Conservation (phyloP, 441 rosid genomes). For the Cnidoscolus chayamansa region DNA sequence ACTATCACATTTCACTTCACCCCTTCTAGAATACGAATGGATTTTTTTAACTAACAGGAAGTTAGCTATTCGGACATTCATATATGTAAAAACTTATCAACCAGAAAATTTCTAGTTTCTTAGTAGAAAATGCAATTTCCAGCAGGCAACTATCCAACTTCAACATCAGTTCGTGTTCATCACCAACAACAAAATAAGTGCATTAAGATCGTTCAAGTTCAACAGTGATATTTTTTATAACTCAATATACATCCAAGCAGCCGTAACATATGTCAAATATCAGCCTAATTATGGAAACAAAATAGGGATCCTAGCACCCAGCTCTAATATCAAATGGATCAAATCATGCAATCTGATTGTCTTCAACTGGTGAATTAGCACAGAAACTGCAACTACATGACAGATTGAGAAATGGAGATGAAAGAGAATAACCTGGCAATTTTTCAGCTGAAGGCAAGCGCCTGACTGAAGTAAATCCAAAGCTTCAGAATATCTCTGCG, state of each 20-base stretch:
- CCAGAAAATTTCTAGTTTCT: not conserved
- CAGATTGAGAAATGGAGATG: not conserved
- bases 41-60: not conserved
- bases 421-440: constrained; percentile 58
- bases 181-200: not conserved
- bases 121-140: not conserved
- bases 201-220: not conserved
- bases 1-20: not conserved
- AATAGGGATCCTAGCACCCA: not conserved
- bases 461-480: constrained; percentile 77
- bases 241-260: not conserved
- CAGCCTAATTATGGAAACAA: not conserved
- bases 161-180: not conserved
- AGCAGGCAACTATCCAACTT: constrained; percentile 1
- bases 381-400: not conserved
- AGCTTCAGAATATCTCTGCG: constrained; percentile 83
- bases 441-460: constrained; percentile 70
- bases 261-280: constrained; percentile 2
- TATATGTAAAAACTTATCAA: not conserved
- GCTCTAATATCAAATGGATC: not conserved
- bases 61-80: not conserved
- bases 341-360: not conserved
- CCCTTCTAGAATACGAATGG: not conserved
- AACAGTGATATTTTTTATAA: not conserved
- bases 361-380: not conserved